phyloP scores from a whole-genome alignment of 2,329 filamentous ascomycete genomes.

The Colletotrichum spinosum region DNA sequence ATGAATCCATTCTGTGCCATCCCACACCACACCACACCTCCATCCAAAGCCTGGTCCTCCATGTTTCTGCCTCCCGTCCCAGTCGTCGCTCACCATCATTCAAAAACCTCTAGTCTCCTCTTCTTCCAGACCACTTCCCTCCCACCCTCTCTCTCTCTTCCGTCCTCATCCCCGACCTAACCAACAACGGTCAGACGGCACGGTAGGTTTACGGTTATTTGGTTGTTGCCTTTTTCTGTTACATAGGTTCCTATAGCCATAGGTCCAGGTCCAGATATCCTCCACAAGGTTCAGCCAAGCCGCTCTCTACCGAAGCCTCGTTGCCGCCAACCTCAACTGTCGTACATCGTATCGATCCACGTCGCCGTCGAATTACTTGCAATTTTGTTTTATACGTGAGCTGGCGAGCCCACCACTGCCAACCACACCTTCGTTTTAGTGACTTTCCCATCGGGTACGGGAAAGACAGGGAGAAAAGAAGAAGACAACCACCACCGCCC shows the following conservation, averaged over 20 bases:
- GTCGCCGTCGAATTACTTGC: not conserved
- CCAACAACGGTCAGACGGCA: constrained; percentile 34
- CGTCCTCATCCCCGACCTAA: constrained; percentile 45
- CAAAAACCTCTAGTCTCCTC: constrained; percentile 52
- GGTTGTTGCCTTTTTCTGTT: constrained; percentile 25
- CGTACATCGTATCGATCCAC: no score
- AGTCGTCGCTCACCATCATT: constrained; percentile 47
- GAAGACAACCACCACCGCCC: not conserved
- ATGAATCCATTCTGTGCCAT: constrained; percentile 1
- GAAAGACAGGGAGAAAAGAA: constrained; percentile 11
- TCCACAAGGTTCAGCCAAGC: constrained; percentile 30
- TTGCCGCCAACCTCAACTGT: not conserved
- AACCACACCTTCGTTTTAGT: constrained; percentile 25
- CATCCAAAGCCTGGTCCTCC: constrained; percentile 18
- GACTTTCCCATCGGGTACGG: constrained; percentile 15
- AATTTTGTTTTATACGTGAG: constrained; percentile 13
- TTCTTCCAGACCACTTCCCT: constrained; percentile 30
- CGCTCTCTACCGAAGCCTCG: constrained; percentile 23
- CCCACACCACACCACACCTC: not conserved
- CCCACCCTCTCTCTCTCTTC: constrained; percentile 41
- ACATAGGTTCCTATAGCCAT: constrained; percentile 10
- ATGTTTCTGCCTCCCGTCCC: constrained; percentile 26
- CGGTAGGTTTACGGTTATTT: constrained; percentile 33
- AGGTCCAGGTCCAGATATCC: constrained; percentile 19
- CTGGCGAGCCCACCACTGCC: constrained; percentile 21